Conservation (phyloP, 1,139 yeast species). For the Arxiozyma telluris region DNA sequence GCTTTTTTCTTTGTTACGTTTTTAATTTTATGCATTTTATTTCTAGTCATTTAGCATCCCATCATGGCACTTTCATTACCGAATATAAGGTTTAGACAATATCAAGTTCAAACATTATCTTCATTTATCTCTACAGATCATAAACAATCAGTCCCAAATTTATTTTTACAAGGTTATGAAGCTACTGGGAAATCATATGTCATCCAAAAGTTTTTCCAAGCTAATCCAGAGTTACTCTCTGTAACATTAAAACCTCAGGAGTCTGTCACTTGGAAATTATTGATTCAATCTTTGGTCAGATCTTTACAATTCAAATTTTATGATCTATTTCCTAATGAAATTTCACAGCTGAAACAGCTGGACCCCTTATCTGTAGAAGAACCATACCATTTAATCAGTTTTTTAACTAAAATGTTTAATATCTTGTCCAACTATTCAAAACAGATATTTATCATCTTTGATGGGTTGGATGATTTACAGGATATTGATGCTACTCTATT, state of each 20-base stretch:
- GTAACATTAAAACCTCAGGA: conserved; percentile 24
- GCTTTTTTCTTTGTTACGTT: neutral
- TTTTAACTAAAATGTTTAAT: conserved; percentile 15
- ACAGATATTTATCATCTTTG: conserved; percentile 20
- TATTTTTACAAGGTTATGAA: conserved; percentile 24
- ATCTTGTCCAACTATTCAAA: conserved; percentile 10
- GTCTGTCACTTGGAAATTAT: conserved; percentile 28
- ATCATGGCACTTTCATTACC: conserved; percentile 4
- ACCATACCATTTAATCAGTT: conserved; percentile 20
- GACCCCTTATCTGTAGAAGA: conserved; percentile 29
- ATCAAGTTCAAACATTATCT: conserved; percentile 18
- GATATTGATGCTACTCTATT: conserved; percentile 27
- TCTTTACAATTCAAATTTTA: conserved; percentile 16
- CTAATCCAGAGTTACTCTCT: conserved; percentile 11
- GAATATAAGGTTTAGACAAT: conserved; percentile 19
- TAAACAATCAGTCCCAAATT: conserved; percentile 17
- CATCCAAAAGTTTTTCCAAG: conserved; percentile 14
- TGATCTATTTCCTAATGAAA: conserved; percentile 11
- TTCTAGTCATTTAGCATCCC: neutral
- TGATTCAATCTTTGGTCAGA: conserved; percentile 26
- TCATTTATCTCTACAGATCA: conserved; percentile 19
- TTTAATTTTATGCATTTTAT: neutral
- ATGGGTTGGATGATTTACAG: conserved; percentile 27
- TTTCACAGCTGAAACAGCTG: conserved; percentile 7
- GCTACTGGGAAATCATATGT: conserved; percentile 27